Base-by-base conservation (phyloP, 345 rosid genomes). In the Hirschfeldia incana region DNA sequence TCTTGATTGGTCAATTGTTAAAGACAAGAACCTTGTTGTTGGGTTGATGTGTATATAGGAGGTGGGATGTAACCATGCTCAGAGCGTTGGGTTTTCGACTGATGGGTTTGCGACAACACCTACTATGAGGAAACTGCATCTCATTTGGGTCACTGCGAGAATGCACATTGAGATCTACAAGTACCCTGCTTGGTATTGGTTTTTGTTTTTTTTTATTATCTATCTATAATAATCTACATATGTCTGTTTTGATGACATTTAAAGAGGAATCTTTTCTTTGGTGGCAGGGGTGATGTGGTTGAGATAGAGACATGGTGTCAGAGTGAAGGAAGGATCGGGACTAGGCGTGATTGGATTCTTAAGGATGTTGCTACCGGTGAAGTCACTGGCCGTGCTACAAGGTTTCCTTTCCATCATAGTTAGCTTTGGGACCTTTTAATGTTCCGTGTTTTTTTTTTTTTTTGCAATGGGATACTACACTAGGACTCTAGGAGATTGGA, bases 221-320 rank as follows among this genome's bases (percentile, higher is more conserved):
- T 70, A 33, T 27, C 44, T 74, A 3, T n/a, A n/a, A n/a, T n/a
- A n/a, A 29, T 16, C 0, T 65, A 12, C 4, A 11, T 46, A 7
- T 49, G 17, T 60, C 64, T 78, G 32, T 64, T 58, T 58, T 26
- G 32, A 27, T 30, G 8, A 21, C 26, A 26, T 34, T 16, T 44
- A 8, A 0, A 13, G 17, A 33, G 65, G 69, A 69, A 59, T 72
- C 3, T 66, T 79, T 63, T 46, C 12, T 44, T 53, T 8, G 42
- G 60, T 53, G 58, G 3, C 76, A 95, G 99, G 99, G 89, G 98
- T 74, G 98, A 95, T 83, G 99, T 93, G 44, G 79, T 93, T 83
- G 97, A 95, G 87, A 89, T 95, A 37, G 98, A 95, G 88, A 95
- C 98, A 21, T 95, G 99, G 99, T 91, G 93, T 83, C 98, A 95